phyloP scores from a whole-genome alignment of 495 filamentous ascomycete genomes.

The Mytilinidion resinicola region DNA sequence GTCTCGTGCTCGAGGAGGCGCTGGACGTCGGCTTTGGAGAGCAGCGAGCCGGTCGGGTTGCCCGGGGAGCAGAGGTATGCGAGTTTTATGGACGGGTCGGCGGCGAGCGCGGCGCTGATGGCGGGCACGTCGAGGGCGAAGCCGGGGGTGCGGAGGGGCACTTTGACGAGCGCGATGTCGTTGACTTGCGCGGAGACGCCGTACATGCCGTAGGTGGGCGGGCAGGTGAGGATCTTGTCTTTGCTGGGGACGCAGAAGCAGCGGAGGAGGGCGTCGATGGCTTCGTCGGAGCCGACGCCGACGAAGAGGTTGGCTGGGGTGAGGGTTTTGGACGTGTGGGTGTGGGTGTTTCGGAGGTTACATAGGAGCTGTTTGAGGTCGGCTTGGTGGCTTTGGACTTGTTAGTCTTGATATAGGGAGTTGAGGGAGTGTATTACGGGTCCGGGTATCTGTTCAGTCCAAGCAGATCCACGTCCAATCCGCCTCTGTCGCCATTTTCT shows the following conservation, averaged over 20 bases:
- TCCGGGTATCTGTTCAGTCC: slow-evolving; percentile 93
- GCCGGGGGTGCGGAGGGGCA: slow-evolving; percentile 58
- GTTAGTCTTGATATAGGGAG: background rate
- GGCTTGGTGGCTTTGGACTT: slow-evolving; percentile 59
- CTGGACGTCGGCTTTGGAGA: slow-evolving; percentile 68
- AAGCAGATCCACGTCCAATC: slow-evolving; percentile 57
- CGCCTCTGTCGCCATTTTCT: slow-evolving; percentile 31
- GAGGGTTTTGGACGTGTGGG: slow-evolving; percentile 67
- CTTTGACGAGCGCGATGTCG: slow-evolving; percentile 77
- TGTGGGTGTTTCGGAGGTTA: slow-evolving; percentile 77
- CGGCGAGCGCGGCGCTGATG: slow-evolving; percentile 58
- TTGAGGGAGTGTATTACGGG: slow-evolving; percentile 50
- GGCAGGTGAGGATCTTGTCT: slow-evolving; percentile 89
- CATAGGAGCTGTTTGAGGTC: slow-evolving; percentile 83
- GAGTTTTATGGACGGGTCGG: slow-evolving; percentile 69
- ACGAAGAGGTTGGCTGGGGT: slow-evolving; percentile 82
- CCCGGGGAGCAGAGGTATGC: slow-evolving; percentile 90
- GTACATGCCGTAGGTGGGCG: slow-evolving; percentile 99
- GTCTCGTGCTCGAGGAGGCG: slow-evolving; percentile 75
- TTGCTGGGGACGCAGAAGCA: slow-evolving; percentile 83
- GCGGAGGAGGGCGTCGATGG: slow-evolving; percentile 85
- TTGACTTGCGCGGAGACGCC: slow-evolving; percentile 88
- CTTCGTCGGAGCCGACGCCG: slow-evolving; percentile 93
- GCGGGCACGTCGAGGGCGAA: slow-evolving; percentile 67
- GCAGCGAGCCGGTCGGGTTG: slow-evolving; percentile 78